These are phyloP conservation scores for Globisporangium rhizosaccharum DNA, from an alignment of 352 stramenopile genomes.

Conservation along the genomic window DNA sequence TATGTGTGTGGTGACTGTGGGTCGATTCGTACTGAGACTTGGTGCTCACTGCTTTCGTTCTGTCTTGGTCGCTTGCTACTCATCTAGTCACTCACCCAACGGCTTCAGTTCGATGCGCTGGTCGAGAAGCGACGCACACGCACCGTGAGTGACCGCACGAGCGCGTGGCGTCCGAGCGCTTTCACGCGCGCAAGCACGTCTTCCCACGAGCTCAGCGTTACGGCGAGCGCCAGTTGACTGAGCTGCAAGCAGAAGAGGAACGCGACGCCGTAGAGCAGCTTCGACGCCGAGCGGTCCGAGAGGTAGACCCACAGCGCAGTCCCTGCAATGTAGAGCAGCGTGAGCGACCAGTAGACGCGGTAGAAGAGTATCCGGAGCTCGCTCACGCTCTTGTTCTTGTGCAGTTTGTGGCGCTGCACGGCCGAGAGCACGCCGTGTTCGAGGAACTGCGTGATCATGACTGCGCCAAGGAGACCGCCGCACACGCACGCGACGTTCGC, in stretches of 20 bases:
- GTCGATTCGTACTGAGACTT: too few relatives aligned
- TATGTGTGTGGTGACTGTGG: too few relatives aligned
- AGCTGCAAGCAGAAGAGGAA: conserved; percentile 51
- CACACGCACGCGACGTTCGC: conserved; percentile 18
- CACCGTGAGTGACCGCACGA: conserved; percentile 5
- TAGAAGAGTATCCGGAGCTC: conserved; percentile 52
- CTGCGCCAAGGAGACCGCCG: conserved; percentile 30
- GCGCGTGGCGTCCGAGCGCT: conserved; percentile 8
- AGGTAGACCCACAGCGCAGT: conserved; percentile 54
- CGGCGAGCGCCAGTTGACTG: conserved; percentile 44
- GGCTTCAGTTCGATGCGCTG: neutral
- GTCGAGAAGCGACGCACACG: neutral
- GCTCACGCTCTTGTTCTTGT: conserved; percentile 24
- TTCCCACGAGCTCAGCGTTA: conserved; percentile 57
- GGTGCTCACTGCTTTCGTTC: too few relatives aligned
- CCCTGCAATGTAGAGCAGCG: conserved; percentile 30
- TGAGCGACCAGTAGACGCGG: conserved; percentile 55
- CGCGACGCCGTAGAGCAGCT: conserved; percentile 40
- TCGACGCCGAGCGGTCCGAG: conserved; percentile 41
- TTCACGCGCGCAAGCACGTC: conserved; percentile 35
- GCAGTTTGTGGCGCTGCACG: conserved; percentile 45
- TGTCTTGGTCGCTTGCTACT: too few relatives aligned
- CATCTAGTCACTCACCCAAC: neutral
- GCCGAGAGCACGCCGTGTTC: conserved; percentile 52
- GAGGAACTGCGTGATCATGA: conserved; percentile 68